A percentile compares a stretch with the other conserved stretches of the same genome.
Conservation (phyloP, 1,284 basidiomycete genomes). For the Leccinum laetum region DNA sequence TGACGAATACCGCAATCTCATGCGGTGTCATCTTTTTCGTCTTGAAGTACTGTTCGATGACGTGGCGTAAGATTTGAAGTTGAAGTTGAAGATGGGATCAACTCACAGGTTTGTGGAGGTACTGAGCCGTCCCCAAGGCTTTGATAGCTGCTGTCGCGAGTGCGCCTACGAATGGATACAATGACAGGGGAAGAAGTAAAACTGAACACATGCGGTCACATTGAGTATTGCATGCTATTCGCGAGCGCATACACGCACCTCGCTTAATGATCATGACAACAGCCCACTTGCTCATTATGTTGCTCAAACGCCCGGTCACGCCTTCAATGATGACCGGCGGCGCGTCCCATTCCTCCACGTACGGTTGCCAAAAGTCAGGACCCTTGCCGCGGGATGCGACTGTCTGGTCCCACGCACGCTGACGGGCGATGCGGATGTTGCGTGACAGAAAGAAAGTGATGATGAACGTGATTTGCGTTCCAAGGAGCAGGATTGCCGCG, state of each 20-base stretch:
- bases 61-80: neutral
- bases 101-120: slow-evolving; percentile 67
- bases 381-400: slow-evolving; percentile 79
- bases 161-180: slow-evolving; percentile 73
- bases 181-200: slow-evolving; percentile 65
- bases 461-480: slow-evolving; percentile 72
- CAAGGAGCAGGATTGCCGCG: slow-evolving; percentile 71
- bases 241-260: slow-evolving; percentile 36
- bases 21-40: slow-evolving; percentile 51
- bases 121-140: slow-evolving; percentile 65
- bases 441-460: slow-evolving; percentile 78
- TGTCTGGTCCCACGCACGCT: slow-evolving; percentile 78
- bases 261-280: slow-evolving; percentile 50
- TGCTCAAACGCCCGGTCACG: slow-evolving; percentile 35
- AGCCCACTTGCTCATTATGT: slow-evolving; percentile 48
- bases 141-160: slow-evolving; percentile 62
- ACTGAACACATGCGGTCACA: slow-evolving; percentile 40
- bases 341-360: slow-evolving; percentile 83
- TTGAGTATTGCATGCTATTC: neutral
- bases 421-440: slow-evolving; percentile 77
- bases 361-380: slow-evolving; percentile 82
- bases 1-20: slow-evolving; percentile 74
- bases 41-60: neutral
- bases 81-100: neutral
- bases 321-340: slow-evolving; percentile 53